phyloP scores from a whole-genome alignment of 2,329 filamentous ascomycete species.

The Orbilia brochopaga region DNA sequence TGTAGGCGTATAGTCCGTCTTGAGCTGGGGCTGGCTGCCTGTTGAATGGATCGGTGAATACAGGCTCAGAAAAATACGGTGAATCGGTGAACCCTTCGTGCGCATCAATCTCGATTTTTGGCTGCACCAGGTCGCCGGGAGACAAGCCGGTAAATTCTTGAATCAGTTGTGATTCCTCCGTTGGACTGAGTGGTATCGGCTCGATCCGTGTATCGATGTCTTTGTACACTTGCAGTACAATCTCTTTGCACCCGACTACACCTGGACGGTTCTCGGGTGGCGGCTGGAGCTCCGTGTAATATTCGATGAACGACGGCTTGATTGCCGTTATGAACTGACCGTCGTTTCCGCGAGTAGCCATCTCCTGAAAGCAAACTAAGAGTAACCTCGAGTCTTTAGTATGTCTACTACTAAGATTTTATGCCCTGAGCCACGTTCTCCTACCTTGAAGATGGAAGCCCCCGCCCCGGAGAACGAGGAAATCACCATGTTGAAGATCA shows the following conservation, averaged over 20 bases:
- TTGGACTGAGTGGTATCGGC: not conserved
- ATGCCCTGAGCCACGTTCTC: too few species aligned
- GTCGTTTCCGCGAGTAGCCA: constrained; percentile 2
- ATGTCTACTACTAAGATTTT: too few species aligned
- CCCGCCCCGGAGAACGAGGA: constrained; percentile 23
- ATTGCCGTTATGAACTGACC: not conserved
- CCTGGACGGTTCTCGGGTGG: constrained; percentile 2
- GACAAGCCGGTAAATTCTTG: not conserved
- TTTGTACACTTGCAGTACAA: constrained; percentile 22
- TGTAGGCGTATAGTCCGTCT: too few species aligned
- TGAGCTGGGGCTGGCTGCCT: too few species aligned
- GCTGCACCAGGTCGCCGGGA: not conserved
- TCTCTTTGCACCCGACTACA: constrained; percentile 23
- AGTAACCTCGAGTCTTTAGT: too few species aligned
- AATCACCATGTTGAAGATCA: constrained; percentile 28
- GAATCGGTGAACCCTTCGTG: too few species aligned
- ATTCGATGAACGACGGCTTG: constrained; percentile 33
- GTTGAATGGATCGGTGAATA: too few species aligned
- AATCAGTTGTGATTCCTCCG: constrained; percentile 12
- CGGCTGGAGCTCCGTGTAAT: not conserved
- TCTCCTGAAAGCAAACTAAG: constrained; percentile 35
- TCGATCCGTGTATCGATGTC: not conserved
- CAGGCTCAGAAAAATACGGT: too few species aligned
- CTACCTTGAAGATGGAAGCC: constrained; percentile 31
- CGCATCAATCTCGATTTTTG: not conserved